Evolutionary conservation across 768 basidiomycete genomes (phyloP), one percentile per base, ranked within the genome.

Genomic region (Clitopilus hobsonii): DNA sequence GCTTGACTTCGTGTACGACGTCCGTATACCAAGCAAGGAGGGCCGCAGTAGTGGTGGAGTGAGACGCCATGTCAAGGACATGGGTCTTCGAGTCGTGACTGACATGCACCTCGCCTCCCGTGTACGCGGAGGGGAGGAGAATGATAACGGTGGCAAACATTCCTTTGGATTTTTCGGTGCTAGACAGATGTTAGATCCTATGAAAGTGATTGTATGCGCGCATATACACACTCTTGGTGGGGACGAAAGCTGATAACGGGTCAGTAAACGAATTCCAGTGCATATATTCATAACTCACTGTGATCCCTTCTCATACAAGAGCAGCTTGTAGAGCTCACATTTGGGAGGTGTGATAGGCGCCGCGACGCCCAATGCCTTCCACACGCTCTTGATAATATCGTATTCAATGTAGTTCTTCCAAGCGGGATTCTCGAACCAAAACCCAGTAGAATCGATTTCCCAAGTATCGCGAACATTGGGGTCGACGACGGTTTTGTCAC

Each of bases 71-170:
- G 41, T 45, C 41, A 20, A 45, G 16, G 23, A 45, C 11, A 8
- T 45, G n/a, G 4, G 41, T 11, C 18, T 45, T 45, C 22, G 18
- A 5, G 8, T 18, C 22, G 11, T 45, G 41, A 8, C 3, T 5
- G 5, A 79, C 63, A 48, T 71, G 71, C 4, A 76, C 71, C 51
- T 73, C 62, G 4, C 80, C 80, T 7, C 80, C 80, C 0, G 66
- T 67, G 58, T 76, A 78, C 6, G 51, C 54, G 1, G 79, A 79
- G 2, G 78, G 78, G 1, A 81, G 70, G 11, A 78, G 56, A 30
- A 81, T 63, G 47, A 80, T 66, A 26, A 79, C 63, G 0, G 78
- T 77, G 13, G 79, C 80, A 56, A 82, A 80, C 76, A 78, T 79
- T 1, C 74, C 76, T 36, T 69, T 53, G 1, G 66, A 66, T 57